Base-by-base conservation (phyloP, 2,329 filamentous ascomycete species). In the Fusarium oxysporum region DNA sequence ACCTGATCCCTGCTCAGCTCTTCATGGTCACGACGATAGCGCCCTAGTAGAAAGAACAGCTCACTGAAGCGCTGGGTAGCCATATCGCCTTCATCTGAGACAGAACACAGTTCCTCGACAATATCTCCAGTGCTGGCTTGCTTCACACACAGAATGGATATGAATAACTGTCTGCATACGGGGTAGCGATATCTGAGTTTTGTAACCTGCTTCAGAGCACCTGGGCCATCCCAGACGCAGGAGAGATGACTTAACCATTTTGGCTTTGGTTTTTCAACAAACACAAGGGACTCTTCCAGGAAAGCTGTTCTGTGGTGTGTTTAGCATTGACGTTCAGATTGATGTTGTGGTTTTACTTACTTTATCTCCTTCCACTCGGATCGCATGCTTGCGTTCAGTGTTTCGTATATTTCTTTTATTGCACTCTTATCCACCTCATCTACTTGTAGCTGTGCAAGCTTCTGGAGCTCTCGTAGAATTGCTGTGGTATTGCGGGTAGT, bases 31-130 rank as follows among this genome's bases (percentile, higher is more conserved):
- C 1, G 3, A 41, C 14, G 0, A 10, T 43, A 17, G 10, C 10
- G 9, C n/a, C 23, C 5, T 43, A 43, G 41, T 11, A 44, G 17
- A 8, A 44, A 9, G 17, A 44, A 44, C 43, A 45, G 43, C 43
- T 45, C 17, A 1, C 17, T 45, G 23, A 45, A 45, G 0, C 43
- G 23, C 23, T 9, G 16, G 23, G 1, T 23, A 9, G 1, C 0
- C 16, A 28, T 3, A 25, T 45, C 43, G 16, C 8, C 23, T 4
- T 6, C 23, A 45, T 9, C 43, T 45, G 23, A 28, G 43, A 9
- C 5, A 13, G 43, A 45, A 19, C 43, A 45, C 11, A 45, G 23
- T 45, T 45, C 43, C 23, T 45, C 23, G 0, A 45, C 17, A 45
- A 45, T 28, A 25, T 45, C 43, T 45, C 4, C 43, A 13, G 23